Conservation (phyloP, 1,139 yeast species). For the Suhomyces coccinellae region DNA sequence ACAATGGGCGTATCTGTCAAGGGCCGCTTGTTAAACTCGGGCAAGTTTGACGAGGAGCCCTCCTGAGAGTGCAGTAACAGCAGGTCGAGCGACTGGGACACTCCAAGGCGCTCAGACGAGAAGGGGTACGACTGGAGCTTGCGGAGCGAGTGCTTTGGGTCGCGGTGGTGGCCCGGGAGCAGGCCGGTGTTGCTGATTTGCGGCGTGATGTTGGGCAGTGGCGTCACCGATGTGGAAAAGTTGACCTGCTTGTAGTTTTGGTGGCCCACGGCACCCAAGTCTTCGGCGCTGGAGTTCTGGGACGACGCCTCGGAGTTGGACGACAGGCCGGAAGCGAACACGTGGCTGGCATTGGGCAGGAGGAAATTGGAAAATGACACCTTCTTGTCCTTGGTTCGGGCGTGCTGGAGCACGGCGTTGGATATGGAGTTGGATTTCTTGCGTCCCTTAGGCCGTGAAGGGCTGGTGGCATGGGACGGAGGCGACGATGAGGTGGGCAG, state of each 20-base stretch:
- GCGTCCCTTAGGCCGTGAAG: constrained; percentile 8
- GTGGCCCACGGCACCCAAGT: constrained; percentile 10
- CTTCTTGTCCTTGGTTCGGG: constrained; percentile 20
- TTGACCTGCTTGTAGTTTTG: constrained; percentile 8
- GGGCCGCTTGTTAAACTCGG: constrained; percentile 68
- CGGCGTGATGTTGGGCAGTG: constrained; percentile 17
- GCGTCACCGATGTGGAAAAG: constrained; percentile 16
- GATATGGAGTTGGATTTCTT: constrained; percentile 23
- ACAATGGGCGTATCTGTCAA: constrained; percentile 70
- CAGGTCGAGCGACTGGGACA: constrained; percentile 32
- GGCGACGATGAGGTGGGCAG: background rate
- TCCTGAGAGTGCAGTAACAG: constrained; percentile 17
- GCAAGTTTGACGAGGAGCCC: constrained; percentile 31
- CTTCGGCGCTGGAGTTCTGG: constrained; percentile 21
- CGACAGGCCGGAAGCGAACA: constrained; percentile 14
- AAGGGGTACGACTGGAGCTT: constrained; percentile 20
- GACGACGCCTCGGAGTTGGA: constrained; percentile 15
- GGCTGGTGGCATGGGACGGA: constrained; percentile 1
- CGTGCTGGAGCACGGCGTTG: constrained; percentile 24
- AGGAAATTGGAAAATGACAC: constrained; percentile 20
- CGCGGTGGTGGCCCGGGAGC: constrained; percentile 6
- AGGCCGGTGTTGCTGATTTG: constrained; percentile 11
- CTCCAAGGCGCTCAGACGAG: constrained; percentile 16
- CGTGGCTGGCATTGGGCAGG: constrained; percentile 13
- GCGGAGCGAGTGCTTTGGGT: constrained; percentile 13